Evolutionary conservation across 306 rosid species (phyloP), one percentile per base, ranked within the genome.

Genomic region (Adenanthera pavonina): DNA sequence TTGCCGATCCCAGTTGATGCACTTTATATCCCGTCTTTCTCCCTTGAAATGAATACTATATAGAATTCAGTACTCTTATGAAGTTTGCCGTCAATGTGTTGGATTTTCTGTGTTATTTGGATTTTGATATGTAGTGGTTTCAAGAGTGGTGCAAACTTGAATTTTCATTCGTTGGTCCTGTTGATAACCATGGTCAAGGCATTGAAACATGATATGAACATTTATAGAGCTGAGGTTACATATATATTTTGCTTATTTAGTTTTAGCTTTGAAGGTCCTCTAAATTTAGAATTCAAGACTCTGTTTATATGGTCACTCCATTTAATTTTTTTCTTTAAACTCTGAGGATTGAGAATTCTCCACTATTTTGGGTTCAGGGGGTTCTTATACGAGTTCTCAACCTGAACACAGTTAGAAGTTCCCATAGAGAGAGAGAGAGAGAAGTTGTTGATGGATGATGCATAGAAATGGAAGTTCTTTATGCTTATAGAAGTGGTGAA

Each of bases 331-430:
- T 7, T 36, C 36, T 46, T 12, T 43, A 44, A 69, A 5, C 36
- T 6, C 20, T 11, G 9, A 11, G 36, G n/a, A 69, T 69, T 69
- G 17, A 68, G 74, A 44, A 44, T 10, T 43, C 33, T 44, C 81
- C 3, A 15, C 7, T 51, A 40, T 33, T 68, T 9, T 44, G 60
- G 77, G 72, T 41, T 60, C 49, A 33, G 46, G 16, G 76, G 76
- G 17, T 30, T 70, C 44, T 82, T 38, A 10, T 25, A 54, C 69
- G 72, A 54, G 40, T 25, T 46, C 62, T 33, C 53, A 68, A 17
- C 69, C 47, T 2, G 13, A 65, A 3, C 7, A 11, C 10, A 7
- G 11, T 54, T 4, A 25, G 38, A 60, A 72, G 62, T 36, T 52
- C 25, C 20, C 25, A 72, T 47, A 34, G 10, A 7, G 5, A 46